Percentiles rank a stretch among this genome's conserved stretches.
These are phyloP conservation scores for Penicillium brevicompactum DNA, from an alignment of 2,329 filamentous ascomycete species.

Conservation along the genomic window DNA sequence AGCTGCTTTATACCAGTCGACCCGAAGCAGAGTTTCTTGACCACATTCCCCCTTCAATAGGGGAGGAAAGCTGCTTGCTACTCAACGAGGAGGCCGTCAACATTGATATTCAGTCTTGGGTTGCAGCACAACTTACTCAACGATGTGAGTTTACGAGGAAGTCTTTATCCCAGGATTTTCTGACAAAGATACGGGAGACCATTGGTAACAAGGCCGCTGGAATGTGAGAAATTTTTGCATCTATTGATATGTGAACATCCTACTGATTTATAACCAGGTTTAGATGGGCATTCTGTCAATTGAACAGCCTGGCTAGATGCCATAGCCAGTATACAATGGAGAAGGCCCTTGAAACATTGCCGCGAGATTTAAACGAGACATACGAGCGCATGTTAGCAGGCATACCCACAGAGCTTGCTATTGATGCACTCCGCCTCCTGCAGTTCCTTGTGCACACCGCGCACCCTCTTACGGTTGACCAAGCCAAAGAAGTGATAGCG, in stretches of 20 bases:
- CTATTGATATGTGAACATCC: not conserved
- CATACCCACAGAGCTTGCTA: conserved; percentile 3
- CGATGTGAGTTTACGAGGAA: conserved; percentile 14
- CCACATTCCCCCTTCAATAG: conserved; percentile 8
- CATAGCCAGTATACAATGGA: not conserved
- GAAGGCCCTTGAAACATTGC: not conserved
- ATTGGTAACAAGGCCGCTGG: not conserved
- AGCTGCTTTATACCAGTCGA: conserved; percentile 5
- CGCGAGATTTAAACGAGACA: not conserved
- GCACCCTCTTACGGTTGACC: conserved; percentile 4
- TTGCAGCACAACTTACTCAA: conserved; percentile 10
- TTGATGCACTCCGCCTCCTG: conserved; percentile 11
- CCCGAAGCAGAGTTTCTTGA: conserved; percentile 7
- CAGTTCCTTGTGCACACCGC: conserved; percentile 12
- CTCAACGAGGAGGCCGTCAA: conserved; percentile 9
- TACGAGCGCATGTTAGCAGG: conserved; percentile 7
- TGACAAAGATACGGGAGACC: conserved; percentile 9
- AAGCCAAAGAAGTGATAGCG: conserved; percentile 16
- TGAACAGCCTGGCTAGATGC: not conserved
- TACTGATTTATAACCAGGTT: not conserved
- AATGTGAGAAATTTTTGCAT: not conserved
- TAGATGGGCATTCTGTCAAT: conserved; percentile 3
- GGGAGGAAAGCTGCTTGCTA: conserved; percentile 6
- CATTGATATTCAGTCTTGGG: conserved; percentile 11
- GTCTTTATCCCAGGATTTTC: conserved; percentile 10